Base-by-base conservation (phyloP, 2,329 filamentous ascomycete species). In the Knufia petricola region DNA sequence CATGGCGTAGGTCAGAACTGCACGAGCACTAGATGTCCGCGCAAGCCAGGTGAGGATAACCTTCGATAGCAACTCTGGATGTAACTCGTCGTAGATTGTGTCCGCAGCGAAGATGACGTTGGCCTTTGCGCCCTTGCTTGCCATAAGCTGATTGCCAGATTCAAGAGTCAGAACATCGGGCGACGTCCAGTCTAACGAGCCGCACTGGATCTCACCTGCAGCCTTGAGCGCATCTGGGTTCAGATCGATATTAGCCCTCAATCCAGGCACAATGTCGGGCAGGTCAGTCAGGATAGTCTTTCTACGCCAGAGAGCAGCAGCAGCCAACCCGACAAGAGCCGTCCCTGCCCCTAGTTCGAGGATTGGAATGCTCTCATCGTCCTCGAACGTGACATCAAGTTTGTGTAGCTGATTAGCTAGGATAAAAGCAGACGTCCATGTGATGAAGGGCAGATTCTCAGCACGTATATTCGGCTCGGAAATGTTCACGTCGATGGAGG, bases 331-430 rank as follows among this genome's bases (percentile, higher is more conserved):
- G 12, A 95, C 77, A 13, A 98, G 75, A 0, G 90, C 90, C 0
- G 92, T 96, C 0, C 90, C 90, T 0, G 90, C 82, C 3, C 90
- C 92, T 1, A 96, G 76, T 63, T 96, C 90, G 7, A 96, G 73
- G 6, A 76, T 69, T 21, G 64, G 62, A 20, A 66, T 55, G 2
- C 49, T 46, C 4, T 46, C 32, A 37, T 34, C 21, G 13, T 45
- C 39, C 6, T 38, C 43, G 31, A 28, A 49, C 40, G 3, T 30
- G 41, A 51, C 48, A 23, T 46, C 47, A 42, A 66, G 55, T 46
- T 59, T 60, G 49, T 68, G 61, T 23, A 96, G 75, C 21, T 85
- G 79, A 56, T 79, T 83, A 0, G 90, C 84, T 2, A 96, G 79
- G 2, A 94, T 76, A 61, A 87, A 94, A 0, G 88, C 90, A 0